Conservation (phyloP, 2,329 filamentous ascomycete species). For the Calycina herbarum region DNA sequence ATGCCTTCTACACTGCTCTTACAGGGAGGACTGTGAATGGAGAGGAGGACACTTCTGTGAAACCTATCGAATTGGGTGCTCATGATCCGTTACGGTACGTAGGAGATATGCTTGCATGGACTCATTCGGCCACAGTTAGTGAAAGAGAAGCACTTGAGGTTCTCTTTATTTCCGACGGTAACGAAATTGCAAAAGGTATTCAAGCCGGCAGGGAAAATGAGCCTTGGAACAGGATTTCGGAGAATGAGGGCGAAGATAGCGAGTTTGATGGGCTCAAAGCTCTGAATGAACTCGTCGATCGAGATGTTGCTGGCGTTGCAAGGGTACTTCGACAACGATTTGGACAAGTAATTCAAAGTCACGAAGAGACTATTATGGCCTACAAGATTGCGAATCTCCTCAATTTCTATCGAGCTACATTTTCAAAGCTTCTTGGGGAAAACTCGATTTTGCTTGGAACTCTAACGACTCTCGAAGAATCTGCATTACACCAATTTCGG, state of each 20-base stretch:
- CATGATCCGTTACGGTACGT: slow-evolving; percentile 91
- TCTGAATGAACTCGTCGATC: slow-evolving; percentile 81
- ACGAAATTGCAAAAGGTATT: slow-evolving; percentile 81
- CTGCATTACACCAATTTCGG: slow-evolving; percentile 80
- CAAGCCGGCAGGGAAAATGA: slow-evolving; percentile 79
- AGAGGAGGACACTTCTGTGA: slow-evolving; percentile 61
- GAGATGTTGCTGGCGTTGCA: slow-evolving; percentile 77
- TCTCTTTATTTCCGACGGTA: slow-evolving; percentile 86
- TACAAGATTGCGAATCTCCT: slow-evolving; percentile 91
- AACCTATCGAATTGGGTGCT: slow-evolving; percentile 91
- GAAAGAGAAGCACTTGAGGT: slow-evolving; percentile 90
- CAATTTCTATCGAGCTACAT: slow-evolving; percentile 85
- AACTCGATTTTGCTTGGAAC: slow-evolving; percentile 69
- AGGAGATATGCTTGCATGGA: slow-evolving; percentile 97
- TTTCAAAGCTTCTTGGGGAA: slow-evolving; percentile 72
- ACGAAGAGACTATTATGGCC: slow-evolving; percentile 83
- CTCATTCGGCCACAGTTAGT: slow-evolving; percentile 89
- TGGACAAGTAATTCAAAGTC: slow-evolving; percentile 88
- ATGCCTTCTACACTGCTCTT: slow-evolving; percentile 84
- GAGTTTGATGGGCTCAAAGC: slow-evolving; percentile 80
- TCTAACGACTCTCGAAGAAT: slow-evolving; percentile 68
- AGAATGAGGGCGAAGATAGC: slow-evolving; percentile 54
- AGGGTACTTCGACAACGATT: slow-evolving; percentile 85
- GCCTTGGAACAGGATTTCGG: slow-evolving; percentile 70
- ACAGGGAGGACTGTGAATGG: slow-evolving; percentile 67